A percentile compares a stretch with the other conserved stretches of the same genome.
Evolutionary conservation across 495 filamentous ascomycete genomes (phyloP).

Genomic region (Xylaria telfairii): DNA sequence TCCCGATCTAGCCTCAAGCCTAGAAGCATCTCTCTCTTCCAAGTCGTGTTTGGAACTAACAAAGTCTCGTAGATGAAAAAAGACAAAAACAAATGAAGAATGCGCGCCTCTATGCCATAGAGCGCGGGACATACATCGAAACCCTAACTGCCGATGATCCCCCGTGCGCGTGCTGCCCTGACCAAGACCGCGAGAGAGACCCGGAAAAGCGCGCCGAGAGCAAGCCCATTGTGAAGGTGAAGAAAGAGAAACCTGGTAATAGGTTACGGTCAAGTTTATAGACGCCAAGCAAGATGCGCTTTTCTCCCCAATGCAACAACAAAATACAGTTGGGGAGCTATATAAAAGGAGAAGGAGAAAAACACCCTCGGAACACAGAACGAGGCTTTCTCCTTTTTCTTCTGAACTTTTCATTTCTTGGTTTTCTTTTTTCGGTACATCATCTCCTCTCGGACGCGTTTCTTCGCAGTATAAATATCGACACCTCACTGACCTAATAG

Average conservation of each 20-base stretch:
- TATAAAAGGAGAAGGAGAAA: neutral
- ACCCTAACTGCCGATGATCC: slow-evolving; percentile 13
- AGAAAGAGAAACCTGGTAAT: no score
- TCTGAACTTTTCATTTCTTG: neutral
- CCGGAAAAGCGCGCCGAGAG: slow-evolving; percentile 6
- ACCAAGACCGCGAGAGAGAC: slow-evolving; percentile 31
- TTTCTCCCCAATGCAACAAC: neutral
- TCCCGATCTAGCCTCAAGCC: neutral
- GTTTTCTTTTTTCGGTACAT: neutral
- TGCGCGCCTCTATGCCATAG: slow-evolving; percentile 21
- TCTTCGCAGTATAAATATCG: neutral
- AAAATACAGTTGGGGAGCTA: neutral
- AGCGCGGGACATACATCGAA: slow-evolving; percentile 26
- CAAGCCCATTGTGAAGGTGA: no score
- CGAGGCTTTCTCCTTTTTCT: neutral
- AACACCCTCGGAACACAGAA: neutral
- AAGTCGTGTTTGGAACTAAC: slow-evolving; percentile 11
- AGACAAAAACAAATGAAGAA: slow-evolving; percentile 27
- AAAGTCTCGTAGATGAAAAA: slow-evolving; percentile 25
- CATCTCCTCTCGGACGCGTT: neutral
- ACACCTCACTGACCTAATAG: neutral
- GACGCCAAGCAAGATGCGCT: neutral
- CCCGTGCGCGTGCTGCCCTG: slow-evolving; percentile 34
- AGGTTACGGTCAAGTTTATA: no score
- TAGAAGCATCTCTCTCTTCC: neutral